A percentile compares a stretch with the other conserved stretches of the same genome.
Conservation (phyloP, 129 eudicot species). For the Calendula officinalis region DNA sequence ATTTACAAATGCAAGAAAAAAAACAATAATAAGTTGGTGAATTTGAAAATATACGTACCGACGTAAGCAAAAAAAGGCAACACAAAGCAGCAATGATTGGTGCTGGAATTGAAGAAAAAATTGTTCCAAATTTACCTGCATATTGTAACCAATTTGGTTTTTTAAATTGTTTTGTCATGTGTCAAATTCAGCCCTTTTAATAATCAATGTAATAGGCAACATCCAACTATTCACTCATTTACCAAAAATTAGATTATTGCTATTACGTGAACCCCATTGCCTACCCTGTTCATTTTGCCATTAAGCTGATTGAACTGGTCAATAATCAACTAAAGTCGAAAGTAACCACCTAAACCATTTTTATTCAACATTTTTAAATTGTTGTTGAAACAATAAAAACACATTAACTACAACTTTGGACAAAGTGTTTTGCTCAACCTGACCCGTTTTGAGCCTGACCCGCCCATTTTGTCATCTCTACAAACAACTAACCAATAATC, state of each 20-base stretch:
- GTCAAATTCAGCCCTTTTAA: neutral
- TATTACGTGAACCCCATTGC: neutral
- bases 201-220: too few relatives aligned
- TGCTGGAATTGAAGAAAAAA: conserved; percentile 66
- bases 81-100: conserved; percentile 65
- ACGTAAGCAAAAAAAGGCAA: conserved; percentile 72
- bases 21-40: neutral
- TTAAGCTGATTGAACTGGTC: neutral
- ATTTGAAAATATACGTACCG: conserved; percentile 37
- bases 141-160: neutral
- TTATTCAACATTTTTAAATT: too few relatives aligned
- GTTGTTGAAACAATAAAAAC: neutral
- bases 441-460: neutral
- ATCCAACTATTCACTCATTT: too few relatives aligned
- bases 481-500: neutral
- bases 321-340: neutral
- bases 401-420: neutral
- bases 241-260: too few relatives aligned
- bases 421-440: too few relatives aligned
- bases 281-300: neutral
- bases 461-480: neutral
- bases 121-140: conserved; percentile 78
- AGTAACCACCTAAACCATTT: neutral
- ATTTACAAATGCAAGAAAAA: neutral
- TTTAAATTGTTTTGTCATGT: neutral